Conservation (phyloP, 805 yeast species). For the Spathaspora girioi region DNA sequence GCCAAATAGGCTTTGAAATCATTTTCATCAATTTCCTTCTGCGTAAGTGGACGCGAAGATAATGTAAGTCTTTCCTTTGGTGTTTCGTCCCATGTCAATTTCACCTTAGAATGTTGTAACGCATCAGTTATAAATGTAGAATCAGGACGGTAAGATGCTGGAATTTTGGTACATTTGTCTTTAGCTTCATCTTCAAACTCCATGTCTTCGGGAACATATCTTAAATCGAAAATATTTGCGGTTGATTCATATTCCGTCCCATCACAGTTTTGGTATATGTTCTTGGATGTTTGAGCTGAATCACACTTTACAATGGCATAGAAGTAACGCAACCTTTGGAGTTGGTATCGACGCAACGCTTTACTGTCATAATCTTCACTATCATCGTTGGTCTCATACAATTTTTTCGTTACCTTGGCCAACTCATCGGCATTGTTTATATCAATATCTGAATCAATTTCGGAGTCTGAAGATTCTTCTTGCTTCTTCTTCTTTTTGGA, state of each 20-base stretch:
- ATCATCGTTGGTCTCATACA: slow-evolving; percentile 79
- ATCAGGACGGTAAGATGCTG: slow-evolving; percentile 75
- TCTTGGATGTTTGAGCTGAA: slow-evolving; percentile 62
- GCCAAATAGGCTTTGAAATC: slow-evolving; percentile 92
- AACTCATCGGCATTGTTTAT: slow-evolving; percentile 44
- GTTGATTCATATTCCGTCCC: slow-evolving; percentile 96
- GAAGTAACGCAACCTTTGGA: slow-evolving; percentile 87
- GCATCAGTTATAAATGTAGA: slow-evolving; percentile 86
- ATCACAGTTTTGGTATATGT: slow-evolving; percentile 83
- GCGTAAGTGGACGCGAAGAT: slow-evolving; percentile 78
- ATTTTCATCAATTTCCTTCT: slow-evolving; percentile 84
- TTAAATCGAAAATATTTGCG: slow-evolving; percentile 86
- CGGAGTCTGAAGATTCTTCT: slow-evolving; percentile 18
- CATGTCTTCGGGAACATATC: slow-evolving; percentile 93
- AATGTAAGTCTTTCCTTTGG: slow-evolving; percentile 82
- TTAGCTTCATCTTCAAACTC: slow-evolving; percentile 71
- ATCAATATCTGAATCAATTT: slow-evolving; percentile 37
- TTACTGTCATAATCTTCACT: slow-evolving; percentile 81
- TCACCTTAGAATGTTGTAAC: slow-evolving; percentile 91
- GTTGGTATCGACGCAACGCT: slow-evolving; percentile 82
- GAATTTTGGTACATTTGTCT: slow-evolving; percentile 70
- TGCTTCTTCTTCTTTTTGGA: slow-evolving; percentile 36
- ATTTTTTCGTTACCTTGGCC: slow-evolving; percentile 62
- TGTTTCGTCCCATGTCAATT: slow-evolving; percentile 97
- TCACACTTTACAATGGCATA: slow-evolving; percentile 91